phyloP scores from a whole-genome alignment of 1,139 yeast species.

The Geotrichum candidum region DNA sequence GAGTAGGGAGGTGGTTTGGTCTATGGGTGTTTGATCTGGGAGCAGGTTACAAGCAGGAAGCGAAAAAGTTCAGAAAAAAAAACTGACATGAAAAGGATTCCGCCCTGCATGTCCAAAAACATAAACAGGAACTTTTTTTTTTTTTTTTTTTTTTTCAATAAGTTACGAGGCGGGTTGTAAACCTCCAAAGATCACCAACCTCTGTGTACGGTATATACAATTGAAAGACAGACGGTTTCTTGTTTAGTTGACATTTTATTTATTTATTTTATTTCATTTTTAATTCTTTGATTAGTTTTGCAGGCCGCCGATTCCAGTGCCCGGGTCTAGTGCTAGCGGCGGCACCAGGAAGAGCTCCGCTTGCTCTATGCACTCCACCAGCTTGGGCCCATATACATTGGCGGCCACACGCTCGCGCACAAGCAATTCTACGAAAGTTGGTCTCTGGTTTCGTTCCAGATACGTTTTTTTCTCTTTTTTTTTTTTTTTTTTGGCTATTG shows the following conservation, averaged over 20 bases:
- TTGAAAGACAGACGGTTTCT: background rate
- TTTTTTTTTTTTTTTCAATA: background rate
- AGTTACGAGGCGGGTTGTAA: background rate
- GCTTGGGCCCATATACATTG: background rate
- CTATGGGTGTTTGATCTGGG: background rate
- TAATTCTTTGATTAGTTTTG: too few relatives aligned
- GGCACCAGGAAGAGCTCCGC: background rate
- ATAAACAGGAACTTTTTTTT: background rate
- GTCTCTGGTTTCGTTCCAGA: too few relatives aligned
- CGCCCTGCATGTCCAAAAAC: too few relatives aligned
- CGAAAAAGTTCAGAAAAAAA: background rate
- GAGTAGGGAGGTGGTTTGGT: background rate
- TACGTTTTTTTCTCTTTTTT: too few relatives aligned
- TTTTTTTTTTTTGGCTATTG: too few relatives aligned
- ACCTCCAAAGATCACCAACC: background rate
- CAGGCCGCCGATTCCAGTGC: too few relatives aligned
- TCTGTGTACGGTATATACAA: background rate
- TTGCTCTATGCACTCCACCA: background rate
- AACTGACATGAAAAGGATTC: background rate
- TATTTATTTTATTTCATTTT: too few relatives aligned
- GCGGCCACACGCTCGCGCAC: too few relatives aligned
- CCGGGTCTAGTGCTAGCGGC: background rate
- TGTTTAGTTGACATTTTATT: too few relatives aligned
- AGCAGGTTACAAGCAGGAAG: background rate
- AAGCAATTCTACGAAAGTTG: too few relatives aligned